Base-by-base conservation (phyloP, 306 rosid species). In the Lithocarpus polystachyus region DNA sequence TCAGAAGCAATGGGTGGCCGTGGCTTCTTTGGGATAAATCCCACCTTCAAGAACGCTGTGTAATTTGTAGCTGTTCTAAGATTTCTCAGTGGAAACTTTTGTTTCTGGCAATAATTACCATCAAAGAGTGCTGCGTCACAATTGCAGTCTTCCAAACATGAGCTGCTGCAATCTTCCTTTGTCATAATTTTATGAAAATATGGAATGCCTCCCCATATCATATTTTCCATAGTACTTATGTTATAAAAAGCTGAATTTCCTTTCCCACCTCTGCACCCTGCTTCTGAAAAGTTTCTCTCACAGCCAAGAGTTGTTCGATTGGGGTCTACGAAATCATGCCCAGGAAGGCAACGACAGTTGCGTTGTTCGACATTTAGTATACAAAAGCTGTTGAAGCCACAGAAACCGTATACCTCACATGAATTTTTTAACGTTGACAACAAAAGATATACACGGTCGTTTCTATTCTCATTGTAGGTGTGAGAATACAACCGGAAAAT, bases 41-140 rank as follows among this genome's bases (percentile, higher is more conserved):
- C 68, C 13, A 4, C 19, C 35, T 60, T 60, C 3, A 60, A 24
- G 35, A 60, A 1, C 2, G 68, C 68, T 2, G n/a, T 4, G 8
- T 0, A 0, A 5, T 1, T 8, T 10, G 0, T 11, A 9, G 0
- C 0, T 24, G 1, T 24, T 26, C 19, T 4, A 22, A 13, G 1
- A 60, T 1, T 24, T 60, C 0, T 4, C 33, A 60, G 35, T 24
- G 68, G 68, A 13, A 23, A 17, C 3, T 15, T 0, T 0, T 60
- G 18, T 24, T 60, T 60, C 3, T 14, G 1, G 18, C 69, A 62
- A 12, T 0, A 1, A 23, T 13, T 11, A 4, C 3, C 5, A 0
- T 2, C 2, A 12, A 60, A 23, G 3, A 60, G 19, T 60, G 68
- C 68, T 0, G 18, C 35, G 8, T 2, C 68, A 24, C 68, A 60